These are phyloP conservation scores for Nitzschia palea DNA, from an alignment of 108 stramenopile species.

Conservation along the genomic window DNA sequence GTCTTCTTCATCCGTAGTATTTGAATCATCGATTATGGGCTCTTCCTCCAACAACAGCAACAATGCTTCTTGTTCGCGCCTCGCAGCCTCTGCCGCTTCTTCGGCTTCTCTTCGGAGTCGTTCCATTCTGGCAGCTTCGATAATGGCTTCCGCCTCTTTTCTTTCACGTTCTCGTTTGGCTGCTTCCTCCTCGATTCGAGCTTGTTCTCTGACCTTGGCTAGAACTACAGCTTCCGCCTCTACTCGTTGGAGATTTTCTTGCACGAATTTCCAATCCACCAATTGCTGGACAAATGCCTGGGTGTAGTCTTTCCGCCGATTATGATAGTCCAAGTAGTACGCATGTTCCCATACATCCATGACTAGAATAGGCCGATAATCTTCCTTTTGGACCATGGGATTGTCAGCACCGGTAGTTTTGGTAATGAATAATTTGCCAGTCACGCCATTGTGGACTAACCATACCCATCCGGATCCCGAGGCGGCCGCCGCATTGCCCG, in stretches of 20 bases:
- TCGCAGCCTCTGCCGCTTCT: not conserved
- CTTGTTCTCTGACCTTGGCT: not conserved
- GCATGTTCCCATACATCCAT: slow-evolving; percentile 96
- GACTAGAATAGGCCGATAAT: slow-evolving; percentile 85
- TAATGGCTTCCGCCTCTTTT: not conserved
- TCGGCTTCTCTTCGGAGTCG: not conserved
- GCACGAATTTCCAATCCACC: slow-evolving; percentile 54
- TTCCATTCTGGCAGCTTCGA: not conserved
- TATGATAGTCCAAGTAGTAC: slow-evolving; percentile 94
- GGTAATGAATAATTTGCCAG: slow-evolving; percentile 38
- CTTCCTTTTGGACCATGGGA: slow-evolving; percentile 72
- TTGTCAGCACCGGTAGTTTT: slow-evolving; percentile 71
- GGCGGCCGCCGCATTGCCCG: slow-evolving; percentile 84
- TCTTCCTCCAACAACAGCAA: no score
- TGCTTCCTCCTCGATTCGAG: not conserved
- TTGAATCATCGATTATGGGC: no score
- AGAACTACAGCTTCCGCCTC: not conserved
- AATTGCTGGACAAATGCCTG: slow-evolving; percentile 66
- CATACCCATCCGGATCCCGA: slow-evolving; percentile 80
- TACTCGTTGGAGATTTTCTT: slow-evolving; percentile 31
- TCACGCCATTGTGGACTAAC: slow-evolving; percentile 62
- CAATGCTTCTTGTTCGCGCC: not conserved
- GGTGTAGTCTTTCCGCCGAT: slow-evolving; percentile 74
- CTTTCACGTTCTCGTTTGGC: not conserved
- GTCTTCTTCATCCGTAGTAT: no score